Percentiles rank a stretch among this genome's conserved stretches.
Conservation (phyloP, 768 basidiomycete species). For the Suillus plorans region DNA sequence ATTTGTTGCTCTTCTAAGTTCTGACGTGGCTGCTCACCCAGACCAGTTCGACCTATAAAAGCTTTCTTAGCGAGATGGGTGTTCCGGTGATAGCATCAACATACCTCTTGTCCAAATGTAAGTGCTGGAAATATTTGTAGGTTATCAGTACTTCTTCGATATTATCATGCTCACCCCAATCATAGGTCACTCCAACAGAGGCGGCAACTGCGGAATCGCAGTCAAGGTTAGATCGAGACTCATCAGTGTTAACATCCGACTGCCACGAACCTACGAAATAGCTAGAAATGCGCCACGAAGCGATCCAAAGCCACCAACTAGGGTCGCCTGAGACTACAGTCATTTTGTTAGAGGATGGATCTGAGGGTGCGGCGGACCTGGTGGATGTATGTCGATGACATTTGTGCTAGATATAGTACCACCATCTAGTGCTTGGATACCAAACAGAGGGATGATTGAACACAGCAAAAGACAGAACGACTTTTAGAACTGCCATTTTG, state of each 20-base stretch:
- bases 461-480: background rate
- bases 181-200: background rate
- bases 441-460: background rate
- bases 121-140: background rate
- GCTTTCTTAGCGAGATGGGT: background rate
- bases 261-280: background rate
- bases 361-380: background rate
- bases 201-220: background rate
- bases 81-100: background rate
- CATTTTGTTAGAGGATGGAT: background rate
- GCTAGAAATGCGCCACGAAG: background rate
- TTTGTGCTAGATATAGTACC: background rate
- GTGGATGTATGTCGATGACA: background rate
- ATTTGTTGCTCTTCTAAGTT: background rate
- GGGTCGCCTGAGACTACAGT: background rate
- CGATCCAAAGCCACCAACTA: background rate
- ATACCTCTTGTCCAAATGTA: background rate
- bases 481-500: background rate
- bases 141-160: background rate
- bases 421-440: background rate
- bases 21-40: background rate
- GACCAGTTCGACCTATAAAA: background rate
- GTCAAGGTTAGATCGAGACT: background rate
- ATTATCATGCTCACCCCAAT: background rate
- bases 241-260: background rate